Base-by-base conservation (phyloP, 2,329 filamentous ascomycete species). In the Scedosporium apiospermum region DNA sequence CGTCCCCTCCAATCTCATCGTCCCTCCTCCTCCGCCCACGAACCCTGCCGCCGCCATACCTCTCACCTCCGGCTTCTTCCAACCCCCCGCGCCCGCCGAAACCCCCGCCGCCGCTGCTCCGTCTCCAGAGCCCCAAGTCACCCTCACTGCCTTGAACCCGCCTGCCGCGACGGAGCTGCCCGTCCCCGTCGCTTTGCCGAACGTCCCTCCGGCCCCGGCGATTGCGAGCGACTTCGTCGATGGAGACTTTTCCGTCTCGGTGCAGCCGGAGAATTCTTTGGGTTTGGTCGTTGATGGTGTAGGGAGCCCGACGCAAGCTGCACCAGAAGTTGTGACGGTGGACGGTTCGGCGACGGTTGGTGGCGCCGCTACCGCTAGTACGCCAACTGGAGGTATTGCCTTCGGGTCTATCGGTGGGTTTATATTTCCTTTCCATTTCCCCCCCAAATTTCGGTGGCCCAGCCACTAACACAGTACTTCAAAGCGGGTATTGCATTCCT, bases 401-500 rank as follows among this genome's bases (percentile, higher is more conserved):
- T 41, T 62, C 23, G 61, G 61, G 7, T 42, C 61, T 16, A 63
- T 63, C n/a, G 61, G 61, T 63, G 14, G 51, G 61, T 62, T 18
- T 16, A 23, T 61, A 16, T 23, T 38, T 21, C 53, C 26, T 3
- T 21, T 7, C 23, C 34, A 10, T 30, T 30, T 6, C 6, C 27
- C 6, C 6, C 6, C 38, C n/a, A n/a, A 26, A 21, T 4, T 26
- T 16, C 9, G 57, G 18, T 21, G 16, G 18, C 14, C 26, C 16
- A 62, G 41, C n/a, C 16, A 49, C 61, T 62, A 62, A 55, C 57
- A 58, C 26, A 53, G 18, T 1, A n/a, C 42, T 12, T 38, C 16
- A 21, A 44, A 64, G 63, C 59, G 26, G 60, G 63, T 44, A 26
- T 64, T 30, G 59, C 63, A 42, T 64, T 64, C 63, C 26, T 64